phyloP scores from a whole-genome alignment of 768 basidiomycete species.

The Suillus tomentosus region DNA sequence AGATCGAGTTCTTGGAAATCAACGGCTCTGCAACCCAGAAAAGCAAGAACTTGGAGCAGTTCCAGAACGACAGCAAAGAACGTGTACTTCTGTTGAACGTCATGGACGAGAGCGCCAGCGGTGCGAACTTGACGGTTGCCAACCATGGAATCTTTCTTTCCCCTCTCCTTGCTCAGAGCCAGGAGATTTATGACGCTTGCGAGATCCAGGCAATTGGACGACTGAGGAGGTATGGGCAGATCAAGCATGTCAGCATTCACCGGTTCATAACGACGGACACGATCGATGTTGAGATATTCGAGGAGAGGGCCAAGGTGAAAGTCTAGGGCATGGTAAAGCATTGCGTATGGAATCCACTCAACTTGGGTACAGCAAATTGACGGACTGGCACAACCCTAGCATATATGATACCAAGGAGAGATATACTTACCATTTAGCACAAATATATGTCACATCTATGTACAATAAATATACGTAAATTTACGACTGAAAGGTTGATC shows the following conservation, averaged over 20 bases:
- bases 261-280: conserved; percentile 84
- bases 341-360: background rate
- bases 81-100: conserved; percentile 87
- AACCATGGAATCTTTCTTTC: conserved; percentile 96
- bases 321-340: conserved; percentile 20
- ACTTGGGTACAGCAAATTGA: background rate
- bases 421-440: background rate
- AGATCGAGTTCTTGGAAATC: conserved; percentile 79
- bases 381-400: background rate
- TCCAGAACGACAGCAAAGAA: conserved; percentile 79
- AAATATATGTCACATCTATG: background rate
- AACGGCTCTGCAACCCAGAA: conserved; percentile 73
- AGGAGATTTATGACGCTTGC: conserved; percentile 84
- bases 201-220: conserved; percentile 86
- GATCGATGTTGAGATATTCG: conserved; percentile 84
- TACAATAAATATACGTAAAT: no score
- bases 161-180: conserved; percentile 78
- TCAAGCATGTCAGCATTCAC: conserved; percentile 78
- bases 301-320: conserved; percentile 43
- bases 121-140: conserved; percentile 89
- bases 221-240: conserved; percentile 81
- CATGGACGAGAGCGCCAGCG: conserved; percentile 94
- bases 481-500: no score
- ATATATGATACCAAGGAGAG: background rate
- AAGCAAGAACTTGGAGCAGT: conserved; percentile 82